Percentiles rank a stretch among this genome's conserved stretches.
Conservation (phyloP, 306 rosid species). For the Lathyrus oleraceus region DNA sequence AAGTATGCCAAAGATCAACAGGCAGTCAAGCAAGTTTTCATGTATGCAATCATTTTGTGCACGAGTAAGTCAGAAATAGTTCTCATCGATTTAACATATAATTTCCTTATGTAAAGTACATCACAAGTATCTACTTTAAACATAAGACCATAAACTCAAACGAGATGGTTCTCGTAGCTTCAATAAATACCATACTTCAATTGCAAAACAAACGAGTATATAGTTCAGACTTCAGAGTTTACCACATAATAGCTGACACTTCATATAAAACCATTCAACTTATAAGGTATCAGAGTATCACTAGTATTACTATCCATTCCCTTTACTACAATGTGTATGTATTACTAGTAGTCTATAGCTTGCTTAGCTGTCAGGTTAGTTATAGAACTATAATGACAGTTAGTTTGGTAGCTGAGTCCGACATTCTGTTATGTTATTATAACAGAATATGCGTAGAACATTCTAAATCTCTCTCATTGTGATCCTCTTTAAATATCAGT, state of each 20-base stretch:
- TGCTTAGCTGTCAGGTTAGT: not conserved
- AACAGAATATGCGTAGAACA: not conserved
- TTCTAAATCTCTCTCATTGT: not conserved
- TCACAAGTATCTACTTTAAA: slow-evolving; percentile 15
- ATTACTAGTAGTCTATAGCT: not conserved
- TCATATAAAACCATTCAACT: not conserved
- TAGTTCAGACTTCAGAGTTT: slow-evolving; percentile 9
- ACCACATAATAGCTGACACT: not conserved
- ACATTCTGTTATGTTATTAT: not conserved
- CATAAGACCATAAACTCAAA: not conserved
- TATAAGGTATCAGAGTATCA: not conserved
- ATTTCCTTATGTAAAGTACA: slow-evolving; percentile 29
- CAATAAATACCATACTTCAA: slow-evolving; percentile 21
- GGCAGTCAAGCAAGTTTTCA: slow-evolving; percentile 1
- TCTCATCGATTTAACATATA: not conserved
- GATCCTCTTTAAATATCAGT: not conserved
- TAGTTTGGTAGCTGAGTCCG: not conserved
- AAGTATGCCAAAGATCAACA: slow-evolving; percentile 23
- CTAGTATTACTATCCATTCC: not conserved
- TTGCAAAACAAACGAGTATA: not conserved
- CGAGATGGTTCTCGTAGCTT: slow-evolving; percentile 7
- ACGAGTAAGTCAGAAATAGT: not conserved
- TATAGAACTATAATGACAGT: not conserved
- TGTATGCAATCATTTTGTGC: slow-evolving; percentile 9
- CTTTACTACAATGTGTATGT: not conserved